phyloP scores from a whole-genome alignment of 805 yeast species.

The Alloascoidea hylecoeti region DNA sequence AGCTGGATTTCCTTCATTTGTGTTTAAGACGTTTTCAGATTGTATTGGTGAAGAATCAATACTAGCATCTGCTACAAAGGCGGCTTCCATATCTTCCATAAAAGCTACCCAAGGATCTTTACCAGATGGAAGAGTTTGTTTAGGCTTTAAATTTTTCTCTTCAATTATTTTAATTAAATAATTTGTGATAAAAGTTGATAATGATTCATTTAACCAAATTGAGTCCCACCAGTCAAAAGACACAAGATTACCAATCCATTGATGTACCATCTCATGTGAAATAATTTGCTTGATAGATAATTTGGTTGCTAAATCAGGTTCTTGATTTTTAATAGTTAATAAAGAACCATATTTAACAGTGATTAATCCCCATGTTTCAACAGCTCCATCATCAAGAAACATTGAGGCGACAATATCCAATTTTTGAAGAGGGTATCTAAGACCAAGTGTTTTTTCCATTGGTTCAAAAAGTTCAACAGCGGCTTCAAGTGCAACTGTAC shows the following conservation, averaged over 20 bases:
- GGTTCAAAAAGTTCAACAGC: conserved; percentile 23
- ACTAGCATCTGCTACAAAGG: conserved; percentile 22
- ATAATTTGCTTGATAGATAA: conserved; percentile 48
- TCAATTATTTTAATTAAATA: conserved; percentile 16
- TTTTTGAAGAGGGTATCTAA: conserved; percentile 70
- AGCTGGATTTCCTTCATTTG: conserved; percentile 61
- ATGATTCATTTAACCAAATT: conserved; percentile 82
- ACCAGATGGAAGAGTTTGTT: background rate
- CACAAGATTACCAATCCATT: conserved; percentile 83
- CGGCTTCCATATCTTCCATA: conserved; percentile 41
- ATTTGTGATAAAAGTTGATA: conserved; percentile 67
- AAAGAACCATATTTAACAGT: conserved; percentile 49
- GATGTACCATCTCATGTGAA: conserved; percentile 79
- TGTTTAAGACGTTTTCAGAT: conserved; percentile 30
- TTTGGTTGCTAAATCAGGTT: conserved; percentile 40
- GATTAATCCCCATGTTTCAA: conserved; percentile 86
- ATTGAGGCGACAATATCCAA: conserved; percentile 71
- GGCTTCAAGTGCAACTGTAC: background rate
- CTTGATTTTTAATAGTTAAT: conserved; percentile 48
- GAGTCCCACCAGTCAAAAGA: conserved; percentile 95
- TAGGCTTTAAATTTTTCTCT: background rate
- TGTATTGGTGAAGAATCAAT: conserved; percentile 39
- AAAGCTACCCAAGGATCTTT: conserved; percentile 42
- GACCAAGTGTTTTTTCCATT: conserved; percentile 47
- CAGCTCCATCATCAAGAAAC: conserved; percentile 71